A percentile compares a stretch with the other conserved stretches of the same genome.
These are phyloP conservation scores for Pythium diclinum DNA, from an alignment of 352 stramenopile genomes.

Conservation along the genomic window DNA sequence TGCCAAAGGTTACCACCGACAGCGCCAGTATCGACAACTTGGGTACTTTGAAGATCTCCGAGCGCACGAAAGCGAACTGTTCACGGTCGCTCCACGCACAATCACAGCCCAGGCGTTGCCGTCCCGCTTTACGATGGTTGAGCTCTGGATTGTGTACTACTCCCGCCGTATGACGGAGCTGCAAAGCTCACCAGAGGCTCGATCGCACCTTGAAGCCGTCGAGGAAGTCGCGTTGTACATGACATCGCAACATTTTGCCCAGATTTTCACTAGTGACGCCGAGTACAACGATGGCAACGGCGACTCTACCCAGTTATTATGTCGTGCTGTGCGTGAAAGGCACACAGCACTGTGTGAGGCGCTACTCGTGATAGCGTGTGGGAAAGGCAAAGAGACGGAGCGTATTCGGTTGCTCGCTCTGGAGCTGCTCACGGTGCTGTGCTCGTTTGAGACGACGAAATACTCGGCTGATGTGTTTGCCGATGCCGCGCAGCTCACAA, in stretches of 20 bases:
- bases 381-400: not conserved
- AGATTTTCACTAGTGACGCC: constrained; percentile 9
- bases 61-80: constrained; percentile 5
- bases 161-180: not conserved
- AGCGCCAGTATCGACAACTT: constrained; percentile 11
- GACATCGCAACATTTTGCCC: constrained; percentile 6
- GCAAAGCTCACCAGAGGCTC: not conserved
- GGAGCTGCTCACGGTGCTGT: constrained; percentile 10
- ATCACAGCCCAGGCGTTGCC: not conserved
- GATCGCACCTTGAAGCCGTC: constrained; percentile 10
- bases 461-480: constrained; percentile 10
- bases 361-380: constrained; percentile 6
- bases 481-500: not conserved
- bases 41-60: constrained; percentile 11
- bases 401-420: constrained; percentile 12
- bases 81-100: not conserved
- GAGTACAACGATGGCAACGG: not conserved
- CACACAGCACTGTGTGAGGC: constrained; percentile 8
- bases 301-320: not conserved
- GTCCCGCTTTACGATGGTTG: constrained; percentile 11
- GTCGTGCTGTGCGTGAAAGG: not conserved
- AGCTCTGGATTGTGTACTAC: constrained; percentile 21
- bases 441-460: not conserved
- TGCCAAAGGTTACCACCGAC: not conserved
- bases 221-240: constrained; percentile 18